Percentiles rank a stretch among this genome's conserved stretches.
Conservation (phyloP, 352 stramenopile species). For the Phytopythium vexans region DNA sequence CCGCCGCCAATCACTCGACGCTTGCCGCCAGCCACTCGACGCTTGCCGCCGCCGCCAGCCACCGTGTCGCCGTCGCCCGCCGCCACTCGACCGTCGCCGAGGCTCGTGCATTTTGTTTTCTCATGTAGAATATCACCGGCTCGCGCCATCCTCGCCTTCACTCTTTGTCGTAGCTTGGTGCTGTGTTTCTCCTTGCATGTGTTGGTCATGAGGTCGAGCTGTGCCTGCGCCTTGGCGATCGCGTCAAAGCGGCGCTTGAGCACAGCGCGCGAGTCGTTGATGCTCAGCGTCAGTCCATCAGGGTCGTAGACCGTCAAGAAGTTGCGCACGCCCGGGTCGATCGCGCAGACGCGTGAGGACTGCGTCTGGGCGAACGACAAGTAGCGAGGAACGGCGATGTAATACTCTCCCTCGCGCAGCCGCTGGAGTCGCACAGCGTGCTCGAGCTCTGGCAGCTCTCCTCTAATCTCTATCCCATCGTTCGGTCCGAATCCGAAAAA, state of each 20-base stretch:
- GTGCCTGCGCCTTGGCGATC: slow-evolving; percentile 5
- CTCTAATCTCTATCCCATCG: slow-evolving; percentile 10
- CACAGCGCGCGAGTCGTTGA: background rate
- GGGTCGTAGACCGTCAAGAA: slow-evolving; percentile 12
- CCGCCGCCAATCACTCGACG: too few relatives aligned
- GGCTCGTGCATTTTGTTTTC: too few relatives aligned
- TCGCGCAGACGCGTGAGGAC: slow-evolving; percentile 8
- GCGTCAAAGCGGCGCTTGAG: slow-evolving; percentile 4
- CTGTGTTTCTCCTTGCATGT: background rate
- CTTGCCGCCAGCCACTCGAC: too few relatives aligned
- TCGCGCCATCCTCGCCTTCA: background rate
- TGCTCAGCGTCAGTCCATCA: slow-evolving; percentile 3
- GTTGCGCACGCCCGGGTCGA: slow-evolving; percentile 11
- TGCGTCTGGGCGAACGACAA: slow-evolving; percentile 5
- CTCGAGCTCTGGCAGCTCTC: slow-evolving; percentile 3
- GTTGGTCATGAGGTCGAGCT: background rate
- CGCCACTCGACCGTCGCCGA: too few relatives aligned
- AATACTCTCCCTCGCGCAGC: slow-evolving; percentile 11
- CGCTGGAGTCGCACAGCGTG: slow-evolving; percentile 13
- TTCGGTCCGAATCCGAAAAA: slow-evolving; percentile 10
- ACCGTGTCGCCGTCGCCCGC: too few relatives aligned
- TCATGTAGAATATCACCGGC: too few relatives aligned
- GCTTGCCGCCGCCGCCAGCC: too few relatives aligned
- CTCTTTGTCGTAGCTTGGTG: background rate
- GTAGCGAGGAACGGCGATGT: slow-evolving; percentile 8